Conservation (phyloP, 176 grass and related monocot species). For the Chrysopogon serrulatus region DNA sequence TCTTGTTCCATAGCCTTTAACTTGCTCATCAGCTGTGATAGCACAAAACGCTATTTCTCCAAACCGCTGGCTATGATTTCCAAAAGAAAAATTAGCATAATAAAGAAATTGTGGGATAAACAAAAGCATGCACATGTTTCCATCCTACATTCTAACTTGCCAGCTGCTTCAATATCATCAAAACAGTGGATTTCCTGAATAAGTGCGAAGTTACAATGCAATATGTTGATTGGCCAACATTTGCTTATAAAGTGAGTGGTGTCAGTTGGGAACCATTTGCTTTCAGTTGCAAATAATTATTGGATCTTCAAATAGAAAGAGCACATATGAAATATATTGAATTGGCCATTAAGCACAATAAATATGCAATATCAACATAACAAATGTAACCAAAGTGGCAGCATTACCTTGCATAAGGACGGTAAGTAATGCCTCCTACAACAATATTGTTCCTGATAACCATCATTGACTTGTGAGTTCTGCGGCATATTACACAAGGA, state of each 20-base stretch:
- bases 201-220: background rate
- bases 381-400: background rate
- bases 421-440: conserved; percentile 97
- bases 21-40: conserved; percentile 98
- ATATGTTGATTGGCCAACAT: background rate
- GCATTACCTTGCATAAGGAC: conserved; percentile 84
- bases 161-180: conserved; percentile 3
- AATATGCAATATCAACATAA: background rate
- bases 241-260: background rate
- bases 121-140: conserved; percentile 8
- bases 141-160: background rate
- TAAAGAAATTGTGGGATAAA: background rate
- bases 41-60: conserved; percentile 99
- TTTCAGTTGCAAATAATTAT: background rate
- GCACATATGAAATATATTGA: background rate
- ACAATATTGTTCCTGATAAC: conserved; percentile 97
- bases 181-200: background rate
- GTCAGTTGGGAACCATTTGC: background rate
- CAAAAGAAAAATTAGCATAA: conserved; percentile 24
- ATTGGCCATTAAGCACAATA: background rate
- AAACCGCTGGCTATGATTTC: conserved; percentile 78
- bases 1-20: conserved; percentile 99
- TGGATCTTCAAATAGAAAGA: background rate
- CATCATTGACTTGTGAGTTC: conserved; percentile 99
- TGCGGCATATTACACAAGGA: conserved; percentile 29